These are phyloP conservation scores for Trametes cinnabarina DNA, from an alignment of 768 basidiomycete species.

Conservation along the genomic window DNA sequence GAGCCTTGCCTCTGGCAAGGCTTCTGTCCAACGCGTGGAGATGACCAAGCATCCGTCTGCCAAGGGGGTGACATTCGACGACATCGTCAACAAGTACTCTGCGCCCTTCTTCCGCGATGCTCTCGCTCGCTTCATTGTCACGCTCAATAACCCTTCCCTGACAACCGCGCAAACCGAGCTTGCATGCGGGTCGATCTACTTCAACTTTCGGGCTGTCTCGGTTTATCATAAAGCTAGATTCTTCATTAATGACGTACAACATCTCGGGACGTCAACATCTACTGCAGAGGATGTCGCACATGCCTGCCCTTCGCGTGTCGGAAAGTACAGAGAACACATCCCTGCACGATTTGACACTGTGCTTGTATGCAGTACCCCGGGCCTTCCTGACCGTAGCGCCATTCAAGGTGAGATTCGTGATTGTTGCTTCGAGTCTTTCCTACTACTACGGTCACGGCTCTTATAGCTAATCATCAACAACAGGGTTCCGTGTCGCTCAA, in stretches of 20 bases:
- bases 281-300: background rate
- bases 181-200: background rate
- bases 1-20: background rate
- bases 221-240: constrained; percentile 15
- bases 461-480: background rate
- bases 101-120: background rate
- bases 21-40: background rate
- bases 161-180: background rate
- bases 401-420: background rate
- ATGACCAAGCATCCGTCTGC: background rate
- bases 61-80: background rate
- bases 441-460: background rate
- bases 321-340: background rate
- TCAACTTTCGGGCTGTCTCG: constrained; percentile 26
- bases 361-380: background rate
- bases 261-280: background rate
- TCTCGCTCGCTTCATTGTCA: constrained; percentile 5
- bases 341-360: constrained; percentile 10
- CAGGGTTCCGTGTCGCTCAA: constrained; percentile 27
- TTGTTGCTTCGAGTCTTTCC: background rate
- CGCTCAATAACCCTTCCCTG: background rate
- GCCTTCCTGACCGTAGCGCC: background rate
- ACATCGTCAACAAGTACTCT: background rate
- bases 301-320: background rate
- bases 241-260: background rate